phyloP scores from a whole-genome alignment of 2,329 filamentous ascomycete genomes.

The Lecanicillium sp. region DNA sequence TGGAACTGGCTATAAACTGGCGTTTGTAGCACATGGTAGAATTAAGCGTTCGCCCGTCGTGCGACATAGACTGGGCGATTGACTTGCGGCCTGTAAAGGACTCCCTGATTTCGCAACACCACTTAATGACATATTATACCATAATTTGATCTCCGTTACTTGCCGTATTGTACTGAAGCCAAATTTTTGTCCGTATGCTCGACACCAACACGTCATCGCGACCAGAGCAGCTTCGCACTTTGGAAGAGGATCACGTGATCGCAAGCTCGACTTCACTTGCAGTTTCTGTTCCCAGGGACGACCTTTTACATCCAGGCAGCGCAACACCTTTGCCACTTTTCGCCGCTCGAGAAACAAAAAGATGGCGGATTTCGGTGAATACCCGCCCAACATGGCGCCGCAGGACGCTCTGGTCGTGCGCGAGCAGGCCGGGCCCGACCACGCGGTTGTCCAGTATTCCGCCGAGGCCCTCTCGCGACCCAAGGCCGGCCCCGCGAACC shows the following conservation, averaged over 20 bases:
- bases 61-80: no score
- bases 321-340: neutral
- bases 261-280: neutral
- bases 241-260: slow-evolving; percentile 11
- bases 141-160: neutral
- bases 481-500: slow-evolving; percentile 64
- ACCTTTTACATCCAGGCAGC: neutral
- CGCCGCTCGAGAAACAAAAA: slow-evolving; percentile 15
- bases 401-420: slow-evolving; percentile 58
- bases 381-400: slow-evolving; percentile 60
- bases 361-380: slow-evolving; percentile 58
- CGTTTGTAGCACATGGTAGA: slow-evolving; percentile 24
- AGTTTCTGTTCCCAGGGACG: neutral
- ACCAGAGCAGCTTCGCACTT: no score
- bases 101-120: slow-evolving; percentile 1
- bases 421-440: slow-evolving; percentile 47
- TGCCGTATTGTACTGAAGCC: no score
- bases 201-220: neutral
- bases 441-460: slow-evolving; percentile 59
- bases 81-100: no score
- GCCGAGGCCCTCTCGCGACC: slow-evolving; percentile 65
- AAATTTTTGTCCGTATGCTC: neutral
- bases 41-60: slow-evolving; percentile 17
- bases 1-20: slow-evolving; percentile 20
- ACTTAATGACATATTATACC: slow-evolving; percentile 4